These are phyloP conservation scores for Sphagnum fallax DNA, from an alignment of 228 moss, liverwort and hornwort genomes.

Conservation along the genomic window DNA sequence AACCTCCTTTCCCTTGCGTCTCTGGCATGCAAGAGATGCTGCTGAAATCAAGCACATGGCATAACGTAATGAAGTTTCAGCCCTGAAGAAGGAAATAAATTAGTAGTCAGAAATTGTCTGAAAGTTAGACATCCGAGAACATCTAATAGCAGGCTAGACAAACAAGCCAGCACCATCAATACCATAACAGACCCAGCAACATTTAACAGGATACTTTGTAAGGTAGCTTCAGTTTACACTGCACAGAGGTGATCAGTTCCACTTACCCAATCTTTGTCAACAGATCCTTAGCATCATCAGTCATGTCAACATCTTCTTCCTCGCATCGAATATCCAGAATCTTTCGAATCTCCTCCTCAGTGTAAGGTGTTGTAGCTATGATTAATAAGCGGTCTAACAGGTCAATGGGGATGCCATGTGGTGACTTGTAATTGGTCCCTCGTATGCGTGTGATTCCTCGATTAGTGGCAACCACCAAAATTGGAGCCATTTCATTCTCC, in stretches of 20 bases:
- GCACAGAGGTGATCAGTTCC: background rate
- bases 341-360: conserved; percentile 76
- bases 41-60: conserved; percentile 75
- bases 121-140: no score
- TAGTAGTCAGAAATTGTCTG: background rate
- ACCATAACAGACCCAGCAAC: background rate
- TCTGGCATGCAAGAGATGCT: conserved; percentile 67
- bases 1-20: conserved; percentile 76
- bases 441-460: conserved; percentile 86
- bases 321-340: conserved; percentile 84
- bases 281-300: conserved; percentile 68
- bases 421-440: conserved; percentile 81
- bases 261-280: conserved; percentile 65
- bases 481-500: conserved; percentile 82
- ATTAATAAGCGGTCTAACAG: conserved; percentile 79
- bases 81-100: conserved; percentile 8
- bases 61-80: conserved; percentile 64
- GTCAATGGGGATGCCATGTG: conserved; percentile 87
- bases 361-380: conserved; percentile 68
- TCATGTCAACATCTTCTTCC: conserved; percentile 91
- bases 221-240: background rate
- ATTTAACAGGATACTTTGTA: background rate
- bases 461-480: conserved; percentile 81
- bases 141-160: background rate
- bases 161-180: background rate